phyloP scores from a whole-genome alignment of 306 rosid species.

The Amphicarpaea edgeworthii region DNA sequence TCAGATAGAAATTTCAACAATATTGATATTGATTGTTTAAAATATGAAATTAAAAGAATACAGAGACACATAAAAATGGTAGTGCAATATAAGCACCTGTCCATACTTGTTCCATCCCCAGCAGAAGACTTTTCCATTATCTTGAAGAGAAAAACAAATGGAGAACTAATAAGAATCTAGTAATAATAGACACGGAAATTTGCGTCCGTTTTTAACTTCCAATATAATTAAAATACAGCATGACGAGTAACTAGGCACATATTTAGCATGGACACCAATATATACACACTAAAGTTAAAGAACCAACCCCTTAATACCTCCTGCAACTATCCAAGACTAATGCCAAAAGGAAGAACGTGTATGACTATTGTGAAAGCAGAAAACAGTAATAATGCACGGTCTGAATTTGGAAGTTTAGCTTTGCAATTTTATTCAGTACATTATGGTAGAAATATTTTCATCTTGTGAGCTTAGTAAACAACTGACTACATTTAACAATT shows the following conservation, averaged over 20 bases:
- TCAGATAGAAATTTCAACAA: constrained; percentile 16
- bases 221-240: constrained; percentile 2
- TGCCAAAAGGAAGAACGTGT: constrained; percentile 12
- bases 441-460: neutral
- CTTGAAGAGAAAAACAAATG: constrained; percentile 51
- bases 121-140: constrained; percentile 79
- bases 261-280: no score
- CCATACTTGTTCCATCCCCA: constrained; percentile 99
- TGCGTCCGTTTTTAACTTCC: neutral
- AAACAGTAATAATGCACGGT: constrained; percentile 1
- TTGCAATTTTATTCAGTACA: constrained; percentile 14
- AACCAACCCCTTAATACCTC: no score
- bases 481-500: no score
- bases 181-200: neutral
- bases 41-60: constrained; percentile 24
- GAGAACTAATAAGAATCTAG: constrained; percentile 30
- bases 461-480: neutral
- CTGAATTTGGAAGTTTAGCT: neutral
- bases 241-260: constrained; percentile 36
- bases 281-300: no score
- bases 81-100: constrained; percentile 65
- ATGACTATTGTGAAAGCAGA: constrained; percentile 2
- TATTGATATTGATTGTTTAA: constrained; percentile 11
- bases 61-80: constrained; percentile 27
- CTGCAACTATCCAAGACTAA: neutral